Percentiles rank a stretch among this genome's conserved stretches.
phyloP scores from a whole-genome alignment of 208 protist species.

The Crithidia thermophila region DNA sequence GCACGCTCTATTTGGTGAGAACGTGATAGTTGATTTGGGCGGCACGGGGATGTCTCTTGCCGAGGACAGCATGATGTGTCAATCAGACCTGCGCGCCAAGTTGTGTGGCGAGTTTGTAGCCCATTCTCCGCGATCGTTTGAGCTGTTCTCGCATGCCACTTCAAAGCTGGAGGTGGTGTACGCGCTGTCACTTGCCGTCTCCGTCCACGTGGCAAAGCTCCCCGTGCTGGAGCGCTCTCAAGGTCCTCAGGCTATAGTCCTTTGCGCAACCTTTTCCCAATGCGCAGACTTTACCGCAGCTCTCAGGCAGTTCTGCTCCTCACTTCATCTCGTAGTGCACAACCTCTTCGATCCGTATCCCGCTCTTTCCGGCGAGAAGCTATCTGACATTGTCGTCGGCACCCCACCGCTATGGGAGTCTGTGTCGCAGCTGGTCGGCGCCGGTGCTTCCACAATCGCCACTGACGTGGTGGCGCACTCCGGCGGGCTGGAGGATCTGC shows the following conservation, averaged over 20 bases:
- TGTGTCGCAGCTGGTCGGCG: constrained; percentile 33
- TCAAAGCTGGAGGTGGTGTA: constrained; percentile 73
- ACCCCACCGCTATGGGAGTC: constrained; percentile 75
- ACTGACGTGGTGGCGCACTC: background rate
- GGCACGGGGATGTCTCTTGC: constrained; percentile 58
- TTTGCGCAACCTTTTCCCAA: constrained; percentile 77
- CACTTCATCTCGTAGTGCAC: constrained; percentile 79
- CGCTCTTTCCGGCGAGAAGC: constrained; percentile 53
- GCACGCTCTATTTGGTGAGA: constrained; percentile 60
- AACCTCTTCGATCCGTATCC: constrained; percentile 80
- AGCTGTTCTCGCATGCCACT: constrained; percentile 33
- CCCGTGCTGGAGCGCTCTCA: constrained; percentile 61
- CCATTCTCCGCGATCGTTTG: background rate
- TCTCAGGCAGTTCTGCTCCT: constrained; percentile 49
- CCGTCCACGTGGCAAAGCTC: constrained; percentile 59
- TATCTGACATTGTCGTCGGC: constrained; percentile 76
- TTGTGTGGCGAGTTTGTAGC: constrained; percentile 1
- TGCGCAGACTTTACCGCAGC: constrained; percentile 64
- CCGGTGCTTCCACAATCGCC: background rate
- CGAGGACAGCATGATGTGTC: constrained; percentile 60
- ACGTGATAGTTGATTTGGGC: constrained; percentile 51
- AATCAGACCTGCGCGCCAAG: constrained; percentile 40
- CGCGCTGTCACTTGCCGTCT: constrained; percentile 57
- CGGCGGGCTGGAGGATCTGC: constrained; percentile 61
- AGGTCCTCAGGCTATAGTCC: constrained; percentile 67